These are phyloP conservation scores for Centrapalus pauciflorus DNA, from an alignment of 129 eudicot species.

Conservation along the genomic window DNA sequence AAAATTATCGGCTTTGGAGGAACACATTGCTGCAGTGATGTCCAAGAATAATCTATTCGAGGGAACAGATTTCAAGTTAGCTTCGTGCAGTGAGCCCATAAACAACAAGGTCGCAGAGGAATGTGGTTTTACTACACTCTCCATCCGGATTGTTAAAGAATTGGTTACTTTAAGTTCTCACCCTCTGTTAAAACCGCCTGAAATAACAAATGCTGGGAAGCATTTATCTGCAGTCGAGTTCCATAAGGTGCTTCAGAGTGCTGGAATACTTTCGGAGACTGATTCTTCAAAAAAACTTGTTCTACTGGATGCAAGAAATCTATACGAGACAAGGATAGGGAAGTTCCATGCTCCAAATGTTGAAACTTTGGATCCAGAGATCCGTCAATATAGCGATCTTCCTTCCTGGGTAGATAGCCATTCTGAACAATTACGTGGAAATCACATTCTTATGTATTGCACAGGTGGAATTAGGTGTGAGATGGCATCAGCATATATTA, in stretches of 20 bases:
- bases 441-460: constrained; percentile 76
- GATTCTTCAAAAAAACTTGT: constrained; percentile 37
- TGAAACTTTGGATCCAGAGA: constrained; percentile 80
- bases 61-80: constrained; percentile 92
- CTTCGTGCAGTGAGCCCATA: constrained; percentile 59
- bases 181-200: constrained; percentile 68
- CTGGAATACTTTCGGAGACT: constrained; percentile 33
- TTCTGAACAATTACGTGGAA: constrained; percentile 66
- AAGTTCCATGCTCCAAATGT: constrained; percentile 68
- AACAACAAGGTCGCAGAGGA: constrained; percentile 67
- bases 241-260: constrained; percentile 63
- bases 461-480: constrained; percentile 99
- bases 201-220: constrained; percentile 69
- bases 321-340: constrained; percentile 91
- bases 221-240: constrained; percentile 85
- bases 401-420: constrained; percentile 81
- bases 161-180: constrained; percentile 72
- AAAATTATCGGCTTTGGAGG: constrained; percentile 45
- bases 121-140: constrained; percentile 83
- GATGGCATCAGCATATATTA: constrained; percentile 93
- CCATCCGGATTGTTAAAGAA: constrained; percentile 88
- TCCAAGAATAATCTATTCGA: constrained; percentile 45
- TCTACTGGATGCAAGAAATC: constrained; percentile 82
- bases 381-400: constrained; percentile 91
- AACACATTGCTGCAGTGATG: constrained; percentile 64